Base-by-base conservation (phyloP, 148 eudicot species). In the Euryodendron excelsum region DNA sequence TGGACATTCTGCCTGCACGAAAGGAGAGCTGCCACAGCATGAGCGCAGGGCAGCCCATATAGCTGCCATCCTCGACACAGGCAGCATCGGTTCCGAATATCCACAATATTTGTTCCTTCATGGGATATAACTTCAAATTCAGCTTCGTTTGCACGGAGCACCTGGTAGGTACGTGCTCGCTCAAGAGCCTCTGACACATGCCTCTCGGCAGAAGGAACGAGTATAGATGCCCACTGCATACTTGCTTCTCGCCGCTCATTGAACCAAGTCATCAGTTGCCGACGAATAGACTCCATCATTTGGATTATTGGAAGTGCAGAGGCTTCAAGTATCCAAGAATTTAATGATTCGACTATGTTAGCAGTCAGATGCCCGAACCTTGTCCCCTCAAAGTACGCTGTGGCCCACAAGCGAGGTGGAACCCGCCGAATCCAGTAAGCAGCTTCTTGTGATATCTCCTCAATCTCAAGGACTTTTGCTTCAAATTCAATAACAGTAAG, bases 1-100 rank as follows among this genome's bases (percentile, higher is more conserved):
- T 88, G 89, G 60, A 88, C 93, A 53, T 86, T 91, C 80, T 89
- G 96, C 75, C 93, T 82, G 53, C 96, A 91, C 15, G 89, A 91
- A 47, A 88, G 85, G 36, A 91, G 86, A 34, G 93, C 96, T 0
- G 93, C 90, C 53, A 87, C 93, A 17, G 96, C 93, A 76, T 91
- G 91, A 53, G 96, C 81, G 75, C 96, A 91, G 0, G 96, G 93
- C 66, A 91, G 75, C 21, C 96, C 93, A 60, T 86, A 76, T 9
- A 86, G 77, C 65, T 91, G 93, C 96, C 93, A 91, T 63, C 90
- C 86, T 15, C 87, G 83, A 80, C 96, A 91, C 3, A 69, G 56
- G 61, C 96, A 91, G 20, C 85, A 70, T 11, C 96, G 89, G 50
- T 78, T 89, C 52, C 90, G 78, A 28, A 91, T 89, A 62, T 91